Evolutionary conservation across 2,329 filamentous ascomycete species (phyloP), one percentile per base, ranked within the genome.

Genomic region (Colletotrichum sp.): DNA sequence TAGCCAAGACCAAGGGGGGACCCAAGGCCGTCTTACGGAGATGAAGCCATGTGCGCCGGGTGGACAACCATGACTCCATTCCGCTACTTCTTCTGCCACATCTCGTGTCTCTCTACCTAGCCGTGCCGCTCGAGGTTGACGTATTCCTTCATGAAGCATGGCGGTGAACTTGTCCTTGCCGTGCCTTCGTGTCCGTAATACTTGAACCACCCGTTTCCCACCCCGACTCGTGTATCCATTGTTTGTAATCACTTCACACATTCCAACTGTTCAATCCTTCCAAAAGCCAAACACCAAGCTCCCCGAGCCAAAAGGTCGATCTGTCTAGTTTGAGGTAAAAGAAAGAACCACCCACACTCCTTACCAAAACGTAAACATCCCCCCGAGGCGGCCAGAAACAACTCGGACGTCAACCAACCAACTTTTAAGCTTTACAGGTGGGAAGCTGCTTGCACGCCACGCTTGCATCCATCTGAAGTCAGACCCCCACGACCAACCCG

Each of bases 111-210:
- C 64, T 68, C 73, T 48, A 48, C 43, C 43, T 48, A 48, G 43
- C 43, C 61, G 73, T 73, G 73, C 73, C 73, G 73, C 73, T 73
- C 68, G 70, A 75, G 55, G 70, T 75, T 73, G 70, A 75, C 70
- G 70, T 75, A 68, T 69, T 32, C 43, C 43, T 76, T 34, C 48
- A 36, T 70, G 28, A 60, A 58, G 55, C 52, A 69, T 69, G 73
- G 73, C 73, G 73, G 73, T 76, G 73, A 76, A 76, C 56, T 73
- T 73, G 73, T 48, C 71, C 70, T 72, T 70, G 71, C 66, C 66
- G 61, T 70, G 71, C 71, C 66, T 48, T 66, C 56, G 52, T 70
- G 58, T 38, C 60, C 28, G 65, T 66, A 36, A 76, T 76, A 76
- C 74, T 76, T 76, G 66, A 75, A 75, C 66, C 71, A 34, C n/a